Evolutionary conservation across 306 rosid genomes (phyloP).

Genomic region (Prunus mira): DNA sequence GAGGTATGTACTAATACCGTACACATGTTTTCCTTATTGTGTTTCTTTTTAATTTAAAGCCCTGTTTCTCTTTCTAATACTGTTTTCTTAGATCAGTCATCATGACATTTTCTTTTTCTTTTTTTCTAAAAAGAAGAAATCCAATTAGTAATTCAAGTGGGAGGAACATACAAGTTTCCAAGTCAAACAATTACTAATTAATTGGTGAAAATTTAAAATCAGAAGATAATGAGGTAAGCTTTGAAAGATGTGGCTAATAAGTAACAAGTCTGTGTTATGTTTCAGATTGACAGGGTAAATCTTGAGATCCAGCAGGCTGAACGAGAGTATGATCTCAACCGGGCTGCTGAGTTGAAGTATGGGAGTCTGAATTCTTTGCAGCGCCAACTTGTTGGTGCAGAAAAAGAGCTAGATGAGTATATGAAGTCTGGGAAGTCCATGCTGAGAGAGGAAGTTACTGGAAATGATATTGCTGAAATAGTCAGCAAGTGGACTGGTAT

Average conservation of each 20-base stretch:
- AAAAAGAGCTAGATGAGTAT: conserved; percentile 81
- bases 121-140: neutral
- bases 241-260: neutral
- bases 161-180: neutral
- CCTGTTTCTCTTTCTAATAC: neutral
- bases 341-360: conserved; percentile 93
- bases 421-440: conserved; percentile 91
- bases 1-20: conserved; percentile 46
- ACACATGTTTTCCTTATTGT: neutral
- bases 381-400: conserved; percentile 74
- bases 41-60: neutral
- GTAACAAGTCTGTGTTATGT: neutral
- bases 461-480: conserved; percentile 84
- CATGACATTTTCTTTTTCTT: neutral
- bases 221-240: neutral
- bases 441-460: conserved; percentile 96
- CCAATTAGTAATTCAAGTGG: neutral
- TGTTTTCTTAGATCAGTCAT: neutral
- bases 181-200: neutral
- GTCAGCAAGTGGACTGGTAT: conserved; percentile 99
- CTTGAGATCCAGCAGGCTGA: conserved; percentile 97
- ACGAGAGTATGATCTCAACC: conserved; percentile 94
- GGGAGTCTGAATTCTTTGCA: conserved; percentile 93
- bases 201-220: neutral
- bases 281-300: conserved; percentile 92